A percentile compares a stretch with the other conserved stretches of the same genome.
These are phyloP conservation scores for Candida glucosophila DNA, from an alignment of 1,139 yeast genomes.

Conservation along the genomic window DNA sequence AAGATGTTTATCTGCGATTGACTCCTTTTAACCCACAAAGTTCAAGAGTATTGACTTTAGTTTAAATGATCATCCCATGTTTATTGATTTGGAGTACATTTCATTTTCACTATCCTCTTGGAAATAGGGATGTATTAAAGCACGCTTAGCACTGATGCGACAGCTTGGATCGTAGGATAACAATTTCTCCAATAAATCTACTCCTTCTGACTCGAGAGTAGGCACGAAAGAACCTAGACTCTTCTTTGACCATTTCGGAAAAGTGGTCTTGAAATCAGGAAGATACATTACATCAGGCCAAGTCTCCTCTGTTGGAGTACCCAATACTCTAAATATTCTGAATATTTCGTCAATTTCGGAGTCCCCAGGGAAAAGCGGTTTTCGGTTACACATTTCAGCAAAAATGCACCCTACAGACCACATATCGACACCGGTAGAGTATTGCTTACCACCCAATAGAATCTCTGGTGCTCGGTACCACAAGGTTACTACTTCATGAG, in stretches of 20 bases:
- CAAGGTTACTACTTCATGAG: conserved; percentile 94
- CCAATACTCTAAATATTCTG: conserved; percentile 84
- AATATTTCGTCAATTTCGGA: conserved; percentile 96
- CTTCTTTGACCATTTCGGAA: conserved; percentile 89
- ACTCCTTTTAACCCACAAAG: too few species aligned
- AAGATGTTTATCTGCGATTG: too few species aligned
- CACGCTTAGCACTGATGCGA: conserved; percentile 90
- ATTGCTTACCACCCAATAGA: conserved; percentile 90
- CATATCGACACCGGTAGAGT: conserved; percentile 97
- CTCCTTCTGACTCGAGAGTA: conserved; percentile 70
- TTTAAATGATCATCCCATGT: conserved; percentile 30
- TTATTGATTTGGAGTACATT: conserved; percentile 27
- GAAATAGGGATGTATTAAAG: conserved; percentile 85
- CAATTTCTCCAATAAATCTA: conserved; percentile 72
- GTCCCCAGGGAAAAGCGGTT: conserved; percentile 95
- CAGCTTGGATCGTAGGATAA: conserved; percentile 90
- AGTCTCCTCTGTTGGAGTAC: conserved; percentile 87
- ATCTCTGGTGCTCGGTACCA: conserved; percentile 99
- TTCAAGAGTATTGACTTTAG: too few species aligned
- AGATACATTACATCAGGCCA: conserved; percentile 96
- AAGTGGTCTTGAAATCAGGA: conserved; percentile 92
- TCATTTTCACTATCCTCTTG: conserved; percentile 39
- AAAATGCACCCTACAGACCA: conserved; percentile 98
- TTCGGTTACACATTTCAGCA: conserved; percentile 96
- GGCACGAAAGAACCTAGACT: conserved; percentile 70